Percentiles rank a stretch among this genome's conserved stretches.
phyloP scores from a whole-genome alignment of 2,329 filamentous ascomycete species.

The Pseudocercospora fuligena region DNA sequence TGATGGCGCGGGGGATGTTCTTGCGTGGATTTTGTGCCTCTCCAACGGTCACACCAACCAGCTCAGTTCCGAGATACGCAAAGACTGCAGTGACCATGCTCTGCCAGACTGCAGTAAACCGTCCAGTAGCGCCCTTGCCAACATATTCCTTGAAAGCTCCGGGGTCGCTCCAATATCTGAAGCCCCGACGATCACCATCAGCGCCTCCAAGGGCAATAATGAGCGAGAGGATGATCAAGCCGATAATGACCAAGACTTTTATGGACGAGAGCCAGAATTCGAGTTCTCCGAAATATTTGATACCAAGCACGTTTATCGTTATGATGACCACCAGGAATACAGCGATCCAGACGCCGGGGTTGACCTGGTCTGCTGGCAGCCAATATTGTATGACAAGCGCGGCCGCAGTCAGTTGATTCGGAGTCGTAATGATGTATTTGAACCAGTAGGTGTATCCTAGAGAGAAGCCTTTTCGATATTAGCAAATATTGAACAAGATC shows the following conservation, averaged over 20 bases:
- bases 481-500: not conserved
- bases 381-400: conserved; percentile 80
- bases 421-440: conserved; percentile 83
- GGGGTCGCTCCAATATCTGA: conserved; percentile 50
- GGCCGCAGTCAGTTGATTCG: conserved; percentile 83
- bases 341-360: conserved; percentile 67
- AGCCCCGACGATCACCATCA: conserved; percentile 44
- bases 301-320: conserved; percentile 58
- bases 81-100: conserved; percentile 75
- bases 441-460: conserved; percentile 62
- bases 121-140: conserved; percentile 41
- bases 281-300: conserved; percentile 62
- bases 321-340: conserved; percentile 54
- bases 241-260: conserved; percentile 54
- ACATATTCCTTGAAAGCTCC: conserved; percentile 52
- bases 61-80: conserved; percentile 76
- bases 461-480: conserved; percentile 57
- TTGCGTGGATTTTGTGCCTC: conserved; percentile 73
- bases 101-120: conserved; percentile 51
- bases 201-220: conserved; percentile 38
- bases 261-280: conserved; percentile 56
- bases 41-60: conserved; percentile 78
- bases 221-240: conserved; percentile 50
- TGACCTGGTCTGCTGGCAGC: conserved; percentile 55
- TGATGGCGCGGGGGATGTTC: conserved; percentile 77